Base-by-base conservation (phyloP, 257 asterid genomes). In the Ilex aquifolium region DNA sequence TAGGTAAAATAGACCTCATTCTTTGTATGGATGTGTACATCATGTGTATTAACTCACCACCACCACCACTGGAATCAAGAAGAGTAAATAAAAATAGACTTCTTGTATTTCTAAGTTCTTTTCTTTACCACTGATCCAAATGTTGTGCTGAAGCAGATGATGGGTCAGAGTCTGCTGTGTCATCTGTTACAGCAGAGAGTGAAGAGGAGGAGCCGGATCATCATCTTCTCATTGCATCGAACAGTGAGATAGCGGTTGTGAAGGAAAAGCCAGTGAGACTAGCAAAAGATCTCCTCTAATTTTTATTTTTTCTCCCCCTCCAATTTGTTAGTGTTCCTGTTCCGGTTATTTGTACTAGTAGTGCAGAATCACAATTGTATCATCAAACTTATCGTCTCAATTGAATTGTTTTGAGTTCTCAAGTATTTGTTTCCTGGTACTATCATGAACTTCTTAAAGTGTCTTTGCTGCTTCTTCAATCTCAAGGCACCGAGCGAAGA, bases 221-320 rank as follows among this genome's bases (percentile, higher is more conserved):
- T 76, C 96, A 88, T 65, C 83, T 90, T 56, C 78, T 85, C 53
- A 77, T 77, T 32, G 65, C 79, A 32, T 79, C 79, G 40, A 76
- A 80, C 75, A 83, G 95, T 50, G 86, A 85, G 58, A 70, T 88
- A 39, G 85, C 95, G 16, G 85, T 83, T 70, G 76, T 90, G 80
- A 78, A 88, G 72, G 95, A 88, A 65, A 83, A 83, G 73, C 88
- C 95, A 7, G 88, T 90, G 65, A 83, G 77, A 82, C 74, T 88
- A 65, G 81, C 93, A 72, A 79, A 78, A 78, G 97, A 90, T 68
- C 71, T 66, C 58, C 83, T 69, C 67, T 87, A 81, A 85, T 64
- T 59, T 66, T 15, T 15, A 36, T 36, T 36, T 36, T 1, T 21
- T 21, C 27, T 36, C 42, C 42, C 5, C 42, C 8, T 36, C 7